These are phyloP conservation scores for Senna siamea DNA, from an alignment of 306 rosid species.

Conservation along the genomic window DNA sequence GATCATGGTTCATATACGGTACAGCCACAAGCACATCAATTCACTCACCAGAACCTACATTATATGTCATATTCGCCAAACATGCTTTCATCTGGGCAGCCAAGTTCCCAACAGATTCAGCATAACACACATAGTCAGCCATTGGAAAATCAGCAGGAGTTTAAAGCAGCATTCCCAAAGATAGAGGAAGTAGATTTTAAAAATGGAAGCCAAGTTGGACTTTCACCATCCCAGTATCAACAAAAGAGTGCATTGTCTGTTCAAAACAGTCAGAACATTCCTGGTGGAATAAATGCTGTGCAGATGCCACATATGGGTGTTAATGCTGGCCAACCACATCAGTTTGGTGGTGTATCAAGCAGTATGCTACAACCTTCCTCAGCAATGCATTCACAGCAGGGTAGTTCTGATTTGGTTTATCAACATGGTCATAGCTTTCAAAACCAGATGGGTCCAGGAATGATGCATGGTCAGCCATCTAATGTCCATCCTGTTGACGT, in stretches of 20 bases:
- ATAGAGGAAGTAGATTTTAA: constrained; percentile 72
- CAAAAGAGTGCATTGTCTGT: constrained; percentile 59
- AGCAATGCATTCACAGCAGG: constrained; percentile 62
- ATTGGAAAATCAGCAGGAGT: constrained; percentile 70
- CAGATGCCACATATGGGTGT: constrained; percentile 61
- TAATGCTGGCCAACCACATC: constrained; percentile 68
- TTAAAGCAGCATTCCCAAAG: constrained; percentile 45
- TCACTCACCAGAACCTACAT: constrained; percentile 65
- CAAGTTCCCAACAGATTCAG: constrained; percentile 56
- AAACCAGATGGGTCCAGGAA: constrained; percentile 67
- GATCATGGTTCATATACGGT: constrained; percentile 57
- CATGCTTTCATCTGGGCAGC: constrained; percentile 60
- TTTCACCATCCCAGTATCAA: constrained; percentile 77
- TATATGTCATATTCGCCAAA: constrained; percentile 74
- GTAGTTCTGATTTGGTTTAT: constrained; percentile 63
- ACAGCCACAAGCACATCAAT: constrained; percentile 71
- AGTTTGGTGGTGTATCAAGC: constrained; percentile 58
- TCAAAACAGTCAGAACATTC: constrained; percentile 58
- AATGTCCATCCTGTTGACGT: constrained; percentile 58
- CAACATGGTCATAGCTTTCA: constrained; percentile 72
- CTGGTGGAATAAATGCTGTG: constrained; percentile 54
- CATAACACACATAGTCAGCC: constrained; percentile 61
- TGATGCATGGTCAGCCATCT: constrained; percentile 70
- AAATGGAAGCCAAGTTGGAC: constrained; percentile 69
- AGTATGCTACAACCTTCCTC: constrained; percentile 63